Evolutionary conservation across 768 basidiomycete species (phyloP), one percentile per base, ranked within the genome.

Genomic region (Podaxis pistillaris): DNA sequence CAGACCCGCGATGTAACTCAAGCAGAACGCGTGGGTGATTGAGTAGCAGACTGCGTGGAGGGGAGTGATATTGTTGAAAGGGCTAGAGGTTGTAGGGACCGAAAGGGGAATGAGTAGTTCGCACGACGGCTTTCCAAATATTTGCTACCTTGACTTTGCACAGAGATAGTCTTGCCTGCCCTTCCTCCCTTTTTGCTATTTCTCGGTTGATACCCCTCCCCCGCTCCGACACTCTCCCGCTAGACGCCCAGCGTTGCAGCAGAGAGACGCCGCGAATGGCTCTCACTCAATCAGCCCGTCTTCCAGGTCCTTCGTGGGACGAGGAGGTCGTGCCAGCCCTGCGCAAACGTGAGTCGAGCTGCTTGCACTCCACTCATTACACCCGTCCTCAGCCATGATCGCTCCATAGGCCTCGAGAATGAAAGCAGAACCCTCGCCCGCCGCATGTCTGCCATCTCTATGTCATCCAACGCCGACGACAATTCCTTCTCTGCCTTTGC

Each of bases 291-390:
- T 72, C 79, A 62, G 75, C 78, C 56, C 68, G 74, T 49, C 66
- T 75, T 50, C 76, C 78, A 55, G 76, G 79, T 47, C 83, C 87
- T 55, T 81, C 85, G 40, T 93, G 91, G 90, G 91, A 92, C 73
- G 90, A 91, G 70, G 84, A 84, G 38, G 91, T 93, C 60, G 92
- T 93, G 33, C 92, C 91, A 59, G 81, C 89, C 44, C 79, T 93
- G 40, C 83, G 91, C 67, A 90, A 92, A 80, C 83, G 90, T 93
- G 78, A 69, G 83, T 79, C 51, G 28, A 50, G 44, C 62, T 50
- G 64, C 56, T 33, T 8, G 44, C 44, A 8, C 17, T 33, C 15
- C 55, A 28, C 15, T 57, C 38, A 17, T 47, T 58, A 61, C 58
- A 60, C 36, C 57, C 63, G 59, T 63, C 63, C 61, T 68, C 60